Conservation (phyloP, 768 basidiomycete genomes). For the Glaciozyma martinii region DNA sequence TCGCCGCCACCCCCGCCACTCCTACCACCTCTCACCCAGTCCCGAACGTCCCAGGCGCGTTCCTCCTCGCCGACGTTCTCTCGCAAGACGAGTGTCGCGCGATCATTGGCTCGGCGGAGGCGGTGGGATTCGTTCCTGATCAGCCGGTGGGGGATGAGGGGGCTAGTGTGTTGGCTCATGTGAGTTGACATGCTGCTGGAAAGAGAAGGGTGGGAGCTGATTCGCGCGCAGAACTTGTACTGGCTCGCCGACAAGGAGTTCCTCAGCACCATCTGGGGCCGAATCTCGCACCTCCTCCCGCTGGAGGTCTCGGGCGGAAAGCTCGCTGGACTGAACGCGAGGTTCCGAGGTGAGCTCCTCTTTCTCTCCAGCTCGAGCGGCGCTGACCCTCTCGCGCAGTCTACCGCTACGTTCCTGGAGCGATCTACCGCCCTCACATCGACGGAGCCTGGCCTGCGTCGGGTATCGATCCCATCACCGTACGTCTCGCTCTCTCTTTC, state of each 20-base stretch:
- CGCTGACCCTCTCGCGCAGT: constrained; percentile 33
- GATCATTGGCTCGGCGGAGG: constrained; percentile 46
- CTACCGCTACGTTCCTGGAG: constrained; percentile 49
- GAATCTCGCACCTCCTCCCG: constrained; percentile 46
- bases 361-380: background rate
- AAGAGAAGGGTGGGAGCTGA: constrained; percentile 9
- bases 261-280: constrained; percentile 42
- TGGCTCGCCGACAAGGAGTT: constrained; percentile 50
- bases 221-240: constrained; percentile 49
- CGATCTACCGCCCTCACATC: constrained; percentile 50
- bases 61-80: constrained; percentile 48
- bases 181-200: background rate
- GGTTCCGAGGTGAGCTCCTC: constrained; percentile 41
- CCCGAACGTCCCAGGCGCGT: constrained; percentile 47
- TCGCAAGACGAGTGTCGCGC: constrained; percentile 45
- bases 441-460: constrained; percentile 52
- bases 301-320: constrained; percentile 43
- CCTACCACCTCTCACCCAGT: constrained; percentile 43
- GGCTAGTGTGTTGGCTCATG: constrained; percentile 13
- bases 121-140: constrained; percentile 48
- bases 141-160: constrained; percentile 42
- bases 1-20: constrained; percentile 30
- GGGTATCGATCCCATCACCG: constrained; percentile 42
- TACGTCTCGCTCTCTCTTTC: background rate
- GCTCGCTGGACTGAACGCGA: constrained; percentile 47